A percentile compares a stretch with the other conserved stretches of the same genome.
These are phyloP conservation scores for Betula pendula DNA, from an alignment of 306 rosid species.

Conservation along the genomic window DNA sequence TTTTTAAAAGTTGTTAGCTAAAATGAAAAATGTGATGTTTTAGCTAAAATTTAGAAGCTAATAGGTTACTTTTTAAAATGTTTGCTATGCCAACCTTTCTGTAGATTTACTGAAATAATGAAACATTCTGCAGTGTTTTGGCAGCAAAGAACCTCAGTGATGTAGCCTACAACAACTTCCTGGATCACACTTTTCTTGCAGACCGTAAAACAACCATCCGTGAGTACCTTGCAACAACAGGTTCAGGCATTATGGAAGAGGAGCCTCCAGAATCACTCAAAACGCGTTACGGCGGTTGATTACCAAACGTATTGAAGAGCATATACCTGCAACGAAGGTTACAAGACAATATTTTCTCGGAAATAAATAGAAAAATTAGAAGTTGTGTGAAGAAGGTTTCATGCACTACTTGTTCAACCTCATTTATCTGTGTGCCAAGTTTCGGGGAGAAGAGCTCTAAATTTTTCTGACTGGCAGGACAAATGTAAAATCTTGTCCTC, in stretches of 20 bases:
- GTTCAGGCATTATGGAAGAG: conserved; percentile 93
- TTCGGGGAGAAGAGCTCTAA: not conserved
- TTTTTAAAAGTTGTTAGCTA: too few relatives aligned
- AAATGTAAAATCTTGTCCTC: not conserved
- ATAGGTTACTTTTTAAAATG: not conserved
- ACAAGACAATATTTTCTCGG: not conserved
- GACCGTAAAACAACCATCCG: conserved; percentile 87
- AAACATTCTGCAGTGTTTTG: conserved; percentile 57
- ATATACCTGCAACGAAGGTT: not conserved
- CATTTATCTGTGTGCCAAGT: not conserved
- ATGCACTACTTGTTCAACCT: not conserved
- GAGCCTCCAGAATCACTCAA: conserved; percentile 89
- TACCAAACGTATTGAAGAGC: not conserved
- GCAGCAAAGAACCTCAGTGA: conserved; percentile 80
- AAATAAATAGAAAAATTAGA: not conserved
- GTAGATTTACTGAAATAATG: conserved; percentile 10
- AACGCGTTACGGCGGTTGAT: conserved; percentile 82
- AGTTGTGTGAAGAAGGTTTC: not conserved
- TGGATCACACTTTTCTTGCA: conserved; percentile 91
- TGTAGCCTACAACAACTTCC: conserved; percentile 66
- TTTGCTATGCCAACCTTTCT: conserved; percentile 20
- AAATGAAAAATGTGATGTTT: too few relatives aligned
- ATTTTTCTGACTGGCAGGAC: not conserved
- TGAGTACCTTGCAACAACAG: conserved; percentile 62
- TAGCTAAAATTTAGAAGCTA: too few relatives aligned